Base-by-base conservation (phyloP, 805 yeast species). In the Saccharomycopsis sp. region DNA sequence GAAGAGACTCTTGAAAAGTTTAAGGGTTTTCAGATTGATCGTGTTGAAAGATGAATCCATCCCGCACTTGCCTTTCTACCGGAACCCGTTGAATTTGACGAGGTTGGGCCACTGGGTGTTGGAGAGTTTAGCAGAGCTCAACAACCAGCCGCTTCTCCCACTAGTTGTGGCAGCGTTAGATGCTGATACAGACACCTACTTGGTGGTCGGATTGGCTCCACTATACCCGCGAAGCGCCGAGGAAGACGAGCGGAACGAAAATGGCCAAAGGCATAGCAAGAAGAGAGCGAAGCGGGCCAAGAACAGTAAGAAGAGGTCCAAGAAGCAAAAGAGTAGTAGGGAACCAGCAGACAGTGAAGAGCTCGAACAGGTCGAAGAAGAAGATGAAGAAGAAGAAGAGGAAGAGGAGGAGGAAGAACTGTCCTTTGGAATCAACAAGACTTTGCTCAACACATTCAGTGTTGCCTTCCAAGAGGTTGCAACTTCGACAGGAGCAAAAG, bases 401-500 rank as follows among this genome's bases (percentile, higher is more conserved):
- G 54, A 46, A 5, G 46, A 55, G n/a, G 45, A 46, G 22, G 48
- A 52, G 31, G 38, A 26, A 21, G 43, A 40, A 19, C 30, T 26
- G 5, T 7, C 4, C 8, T 51, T 57, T 6, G 59, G 60, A 15
- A 53, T 54, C 13, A 62, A 62, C 19, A 67, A 68, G 23, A 69
- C 77, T 0, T 60, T 77, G 26, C 62, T 80, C 38, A 89, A 92
- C 56, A 79, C 85, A 5, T 92, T 92, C 55, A 88, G 95, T 34
- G 74, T 80, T 43, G 95, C 95, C 26, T 92, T 92, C 59, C 96
- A 86, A 58, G 81, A 80, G 49, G 84, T 88, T 20, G 92, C 96
- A 1, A 69, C 68, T 34, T 73, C 74, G 16, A 82, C 95, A 4
- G 89, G 87, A 31, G 96, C 96, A 2, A 77, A 82, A 51, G 87